Evolutionary conservation across 116 monocot genomes (phyloP), one percentile per base, ranked within the genome.

Genomic region (Trichopus zeylanicus): DNA sequence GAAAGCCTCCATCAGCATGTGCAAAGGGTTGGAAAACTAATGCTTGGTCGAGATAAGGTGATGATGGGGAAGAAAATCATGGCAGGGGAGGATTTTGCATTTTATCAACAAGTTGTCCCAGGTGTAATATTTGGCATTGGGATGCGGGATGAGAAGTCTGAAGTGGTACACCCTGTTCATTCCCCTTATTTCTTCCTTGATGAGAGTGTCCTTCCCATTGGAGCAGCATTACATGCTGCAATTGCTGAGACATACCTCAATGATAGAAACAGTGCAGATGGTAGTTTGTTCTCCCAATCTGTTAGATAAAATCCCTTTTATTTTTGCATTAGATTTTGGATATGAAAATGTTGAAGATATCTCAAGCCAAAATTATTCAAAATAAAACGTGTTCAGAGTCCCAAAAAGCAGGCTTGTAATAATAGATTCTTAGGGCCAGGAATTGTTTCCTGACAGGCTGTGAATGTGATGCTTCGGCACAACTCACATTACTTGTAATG

Each of bases 11-110:
- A 81, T 65, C 42, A 48, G 27, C 85, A 79, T 39, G 88, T 93
- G 11, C 56, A 77, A 58, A 72, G n/a, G 35, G 74, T 88, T 19
- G 88, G 75, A 6, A 25, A 52, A 31, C 61, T 72, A 56, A 19
- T 93, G 32, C 88, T 93, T 64, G 93, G 93, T 30, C 46, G 59
- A 39, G 69, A 88, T 26, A 93, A 77, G 24, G 81, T 85, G 57
- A 57, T 29, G 57, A 67, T 39, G 31, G 72, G 67, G 46, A 48
- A 55, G 65, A 84, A 79, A 64, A 74, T 79, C n/a, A 89, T 93
- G 93, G 93, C 89, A 21, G 70, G 81, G 1, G 93, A 93, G 35
- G 93, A 93, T 53, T 93, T 93, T 55, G 60, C 89, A 19, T 93
- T 93, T 69, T 93, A 85, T 56, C 72, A 79, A 0, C 72, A 88